Conservation (phyloP, 768 basidiomycete genomes). For the Sporobolomyces pararoseus region DNA sequence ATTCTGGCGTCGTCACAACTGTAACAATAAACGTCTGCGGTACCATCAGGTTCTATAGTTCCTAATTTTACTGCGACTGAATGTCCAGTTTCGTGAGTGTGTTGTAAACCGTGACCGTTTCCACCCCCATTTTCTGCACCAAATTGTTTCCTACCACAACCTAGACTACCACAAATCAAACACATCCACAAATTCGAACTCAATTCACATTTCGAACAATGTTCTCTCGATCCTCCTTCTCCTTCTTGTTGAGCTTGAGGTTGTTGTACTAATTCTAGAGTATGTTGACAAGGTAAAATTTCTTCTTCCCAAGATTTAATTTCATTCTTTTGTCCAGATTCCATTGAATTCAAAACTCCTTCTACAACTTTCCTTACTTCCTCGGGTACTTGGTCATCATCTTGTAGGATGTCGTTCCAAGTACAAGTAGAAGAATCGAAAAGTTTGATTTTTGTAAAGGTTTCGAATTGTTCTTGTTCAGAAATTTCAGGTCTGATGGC, state of each 20-base stretch:
- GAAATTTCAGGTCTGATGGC: constrained; percentile 69
- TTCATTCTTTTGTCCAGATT: constrained; percentile 86
- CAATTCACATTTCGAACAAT: constrained; percentile 76
- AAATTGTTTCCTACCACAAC: constrained; percentile 80
- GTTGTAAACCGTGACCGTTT: constrained; percentile 81
- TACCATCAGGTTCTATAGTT: constrained; percentile 92
- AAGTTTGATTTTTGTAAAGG: constrained; percentile 63
- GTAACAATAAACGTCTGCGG: constrained; percentile 92
- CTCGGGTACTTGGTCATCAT: not conserved
- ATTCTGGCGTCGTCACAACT: constrained; percentile 74
- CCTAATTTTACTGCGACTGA: constrained; percentile 86
- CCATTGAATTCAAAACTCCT: constrained; percentile 72
- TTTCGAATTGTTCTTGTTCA: constrained; percentile 77
- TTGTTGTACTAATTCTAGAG: constrained; percentile 58
- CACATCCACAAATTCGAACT: constrained; percentile 95
- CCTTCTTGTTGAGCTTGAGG: constrained; percentile 48
- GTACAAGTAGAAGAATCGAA: constrained; percentile 46
- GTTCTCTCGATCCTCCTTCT: constrained; percentile 62
- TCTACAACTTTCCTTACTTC: constrained; percentile 55
- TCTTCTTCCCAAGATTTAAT: constrained; percentile 99
- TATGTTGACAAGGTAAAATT: constrained; percentile 78
- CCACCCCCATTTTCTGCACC: constrained; percentile 58
- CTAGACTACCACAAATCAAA: constrained; percentile 79
- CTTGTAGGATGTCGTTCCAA: not conserved
- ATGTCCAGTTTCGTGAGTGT: constrained; percentile 70